Conservation (phyloP, 768 basidiomycete species). For the Candolleomyces efflorescens region DNA sequence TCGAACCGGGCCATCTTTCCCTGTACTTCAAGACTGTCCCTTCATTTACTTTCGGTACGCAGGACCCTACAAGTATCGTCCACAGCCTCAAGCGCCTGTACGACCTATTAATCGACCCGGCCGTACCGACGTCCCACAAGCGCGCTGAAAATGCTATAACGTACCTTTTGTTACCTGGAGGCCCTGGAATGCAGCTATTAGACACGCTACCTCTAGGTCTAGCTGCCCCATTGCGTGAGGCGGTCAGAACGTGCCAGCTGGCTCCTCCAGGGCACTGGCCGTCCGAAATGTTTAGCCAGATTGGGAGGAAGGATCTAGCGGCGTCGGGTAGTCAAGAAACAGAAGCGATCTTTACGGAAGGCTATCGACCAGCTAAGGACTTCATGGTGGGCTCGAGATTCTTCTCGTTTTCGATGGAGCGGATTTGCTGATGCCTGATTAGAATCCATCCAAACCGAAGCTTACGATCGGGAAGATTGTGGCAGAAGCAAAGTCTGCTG, state of each 20-base stretch:
- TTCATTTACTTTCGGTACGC: constrained; percentile 58
- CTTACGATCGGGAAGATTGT: constrained; percentile 50
- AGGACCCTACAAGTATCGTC: constrained; percentile 54
- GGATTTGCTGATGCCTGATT: constrained; percentile 8
- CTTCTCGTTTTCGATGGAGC: neutral
- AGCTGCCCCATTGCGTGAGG: constrained; percentile 78
- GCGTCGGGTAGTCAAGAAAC: constrained; percentile 49
- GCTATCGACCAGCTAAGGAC: constrained; percentile 55
- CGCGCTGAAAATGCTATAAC: constrained; percentile 65
- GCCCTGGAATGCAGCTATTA: constrained; percentile 44
- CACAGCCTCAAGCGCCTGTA: constrained; percentile 55
- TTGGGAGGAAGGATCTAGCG: constrained; percentile 74
- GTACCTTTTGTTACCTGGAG: constrained; percentile 39
- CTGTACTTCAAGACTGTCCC: constrained; percentile 44
- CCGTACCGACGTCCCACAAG: constrained; percentile 47
- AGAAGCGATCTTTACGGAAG: constrained; percentile 43
- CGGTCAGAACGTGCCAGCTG: constrained; percentile 77
- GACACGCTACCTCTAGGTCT: constrained; percentile 63
- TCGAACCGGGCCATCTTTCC: constrained; percentile 34
- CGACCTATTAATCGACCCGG: constrained; percentile 52
- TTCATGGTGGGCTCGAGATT: constrained; percentile 41
- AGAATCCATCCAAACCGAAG: constrained; percentile 51
- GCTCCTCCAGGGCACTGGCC: constrained; percentile 76
- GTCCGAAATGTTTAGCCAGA: constrained; percentile 57
- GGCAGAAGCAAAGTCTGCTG: constrained; percentile 44